Conservation (phyloP, 2,329 filamentous ascomycete genomes). For the Cladophialophora carrionii region DNA sequence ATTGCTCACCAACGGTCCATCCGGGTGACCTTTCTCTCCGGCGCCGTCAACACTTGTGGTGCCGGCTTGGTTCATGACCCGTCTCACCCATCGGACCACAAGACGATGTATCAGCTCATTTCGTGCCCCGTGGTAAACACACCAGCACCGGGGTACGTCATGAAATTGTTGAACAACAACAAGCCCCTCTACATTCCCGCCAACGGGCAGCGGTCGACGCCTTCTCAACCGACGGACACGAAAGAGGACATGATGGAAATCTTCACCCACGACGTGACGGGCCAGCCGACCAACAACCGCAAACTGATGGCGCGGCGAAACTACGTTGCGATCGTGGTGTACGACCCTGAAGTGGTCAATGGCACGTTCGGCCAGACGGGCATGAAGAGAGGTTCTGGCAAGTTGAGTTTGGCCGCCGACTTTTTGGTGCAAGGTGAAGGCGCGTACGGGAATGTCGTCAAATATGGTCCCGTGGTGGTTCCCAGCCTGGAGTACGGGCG, state of each 20-base stretch:
- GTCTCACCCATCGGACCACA: slow-evolving; percentile 86
- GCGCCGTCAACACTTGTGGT: slow-evolving; percentile 84
- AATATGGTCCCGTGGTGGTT: slow-evolving; percentile 95
- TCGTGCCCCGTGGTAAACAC: slow-evolving; percentile 89
- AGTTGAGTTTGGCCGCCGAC: slow-evolving; percentile 86
- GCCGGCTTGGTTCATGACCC: slow-evolving; percentile 95
- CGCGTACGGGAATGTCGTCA: slow-evolving; percentile 70
- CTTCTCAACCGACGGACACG: slow-evolving; percentile 76
- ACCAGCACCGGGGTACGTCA: slow-evolving; percentile 79
- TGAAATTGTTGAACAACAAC: slow-evolving; percentile 86
- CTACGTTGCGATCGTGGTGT: slow-evolving; percentile 91
- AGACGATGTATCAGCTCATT: slow-evolving; percentile 99
- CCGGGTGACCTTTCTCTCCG: slow-evolving; percentile 95
- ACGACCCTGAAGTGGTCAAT: slow-evolving; percentile 78
- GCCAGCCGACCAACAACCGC: slow-evolving; percentile 79
- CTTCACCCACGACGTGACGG: slow-evolving; percentile 90
- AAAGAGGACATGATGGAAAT: slow-evolving; percentile 99
- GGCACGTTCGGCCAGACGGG: slow-evolving; percentile 48
- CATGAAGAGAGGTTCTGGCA: slow-evolving; percentile 52
- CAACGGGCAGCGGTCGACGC: slow-evolving; percentile 74
- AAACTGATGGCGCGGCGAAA: slow-evolving; percentile 92
- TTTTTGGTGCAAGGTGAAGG: slow-evolving; percentile 78
- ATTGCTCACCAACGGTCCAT: slow-evolving; percentile 94
- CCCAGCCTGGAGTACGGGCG: slow-evolving; percentile 79
- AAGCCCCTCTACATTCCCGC: slow-evolving; percentile 86